Evolutionary conservation across 495 filamentous ascomycete species (phyloP).

Genomic region (Copromyces sp.): DNA sequence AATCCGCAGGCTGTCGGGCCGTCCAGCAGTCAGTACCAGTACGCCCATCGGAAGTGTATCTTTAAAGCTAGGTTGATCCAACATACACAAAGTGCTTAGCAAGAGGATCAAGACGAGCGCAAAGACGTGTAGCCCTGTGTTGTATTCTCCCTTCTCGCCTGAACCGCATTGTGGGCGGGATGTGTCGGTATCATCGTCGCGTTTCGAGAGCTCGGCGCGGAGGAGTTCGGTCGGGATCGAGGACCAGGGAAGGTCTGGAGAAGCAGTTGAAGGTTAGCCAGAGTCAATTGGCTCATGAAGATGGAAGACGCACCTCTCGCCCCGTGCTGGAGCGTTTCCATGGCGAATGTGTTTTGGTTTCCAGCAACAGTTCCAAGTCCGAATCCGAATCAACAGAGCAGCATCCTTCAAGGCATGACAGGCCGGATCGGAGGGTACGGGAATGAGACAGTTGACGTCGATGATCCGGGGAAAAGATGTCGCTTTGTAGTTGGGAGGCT

Average conservation of each 20-base stretch:
- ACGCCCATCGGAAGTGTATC: conserved; percentile 5
- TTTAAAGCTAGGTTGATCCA: not conserved
- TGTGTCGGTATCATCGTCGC: conserved; percentile 24
- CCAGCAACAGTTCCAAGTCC: not conserved
- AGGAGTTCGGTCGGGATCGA: conserved; percentile 41
- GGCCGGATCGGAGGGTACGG: not conserved
- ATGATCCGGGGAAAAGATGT: not conserved
- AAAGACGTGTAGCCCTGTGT: conserved; percentile 60
- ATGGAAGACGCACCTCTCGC: conserved; percentile 8
- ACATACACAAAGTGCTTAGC: conserved; percentile 61
- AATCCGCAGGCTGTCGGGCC: conserved; percentile 44
- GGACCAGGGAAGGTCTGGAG: conserved; percentile 29
- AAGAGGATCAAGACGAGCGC: conserved; percentile 67
- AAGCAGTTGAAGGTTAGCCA: not conserved
- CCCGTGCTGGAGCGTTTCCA: conserved; percentile 9
- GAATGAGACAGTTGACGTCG: not conserved
- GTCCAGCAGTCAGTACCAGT: conserved; percentile 1
- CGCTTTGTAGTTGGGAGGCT: not conserved
- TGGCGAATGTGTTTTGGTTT: not conserved
- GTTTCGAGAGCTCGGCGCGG: conserved; percentile 39
- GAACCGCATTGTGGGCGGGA: conserved; percentile 53
- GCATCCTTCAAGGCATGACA: not conserved
- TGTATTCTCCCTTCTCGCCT: conserved; percentile 47
- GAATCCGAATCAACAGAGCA: not conserved
- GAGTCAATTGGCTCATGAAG: not conserved